Evolutionary conservation across 2,329 filamentous ascomycete genomes (phyloP).

Genomic region (Ophiostoma australiae): DNA sequence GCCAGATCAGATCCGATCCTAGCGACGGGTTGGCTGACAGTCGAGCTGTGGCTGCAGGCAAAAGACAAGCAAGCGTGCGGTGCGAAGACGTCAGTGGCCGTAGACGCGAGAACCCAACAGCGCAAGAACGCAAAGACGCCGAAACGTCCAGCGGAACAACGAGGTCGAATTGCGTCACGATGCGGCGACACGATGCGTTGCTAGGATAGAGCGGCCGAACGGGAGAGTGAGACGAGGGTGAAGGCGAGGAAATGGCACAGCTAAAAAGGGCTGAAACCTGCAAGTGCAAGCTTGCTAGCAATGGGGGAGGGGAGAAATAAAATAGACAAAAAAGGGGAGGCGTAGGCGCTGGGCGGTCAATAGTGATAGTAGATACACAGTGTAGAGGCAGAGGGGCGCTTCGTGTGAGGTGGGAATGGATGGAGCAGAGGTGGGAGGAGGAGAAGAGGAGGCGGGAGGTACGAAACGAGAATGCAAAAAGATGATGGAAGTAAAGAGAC

Average conservation of each 20-base stretch:
- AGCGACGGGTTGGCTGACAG: neutral
- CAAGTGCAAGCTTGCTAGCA: slow-evolving; percentile 20
- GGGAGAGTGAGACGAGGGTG: slow-evolving; percentile 2
- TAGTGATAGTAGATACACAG: slow-evolving; percentile 8
- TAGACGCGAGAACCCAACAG: neutral
- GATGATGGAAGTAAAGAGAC: neutral
- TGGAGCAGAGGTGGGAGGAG: neutral
- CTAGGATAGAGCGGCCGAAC: slow-evolving; percentile 15
- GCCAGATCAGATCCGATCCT: neutral
- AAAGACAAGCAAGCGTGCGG: neutral
- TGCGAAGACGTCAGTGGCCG: slow-evolving; percentile 9
- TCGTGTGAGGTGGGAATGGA: neutral
- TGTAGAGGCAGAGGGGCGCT: slow-evolving; percentile 13
- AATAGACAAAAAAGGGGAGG: slow-evolving; percentile 19
- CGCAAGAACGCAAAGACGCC: slow-evolving; percentile 2
- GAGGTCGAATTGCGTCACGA: slow-evolving; percentile 12
- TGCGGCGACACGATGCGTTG: slow-evolving; percentile 4
- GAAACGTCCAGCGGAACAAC: slow-evolving; percentile 10
- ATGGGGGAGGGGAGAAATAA: slow-evolving; percentile 17
- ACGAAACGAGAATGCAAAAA: neutral
- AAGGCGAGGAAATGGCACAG: slow-evolving; percentile 16
- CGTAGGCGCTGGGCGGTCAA: slow-evolving; percentile 13
- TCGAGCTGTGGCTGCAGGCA: neutral
- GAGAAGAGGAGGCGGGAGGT: neutral
- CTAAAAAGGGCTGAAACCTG: slow-evolving; percentile 23